Percentiles rank a stretch among this genome's conserved stretches.
Evolutionary conservation across 2,329 filamentous ascomycete genomes (phyloP).

Genomic region (Cordyceps fumosorosea): DNA sequence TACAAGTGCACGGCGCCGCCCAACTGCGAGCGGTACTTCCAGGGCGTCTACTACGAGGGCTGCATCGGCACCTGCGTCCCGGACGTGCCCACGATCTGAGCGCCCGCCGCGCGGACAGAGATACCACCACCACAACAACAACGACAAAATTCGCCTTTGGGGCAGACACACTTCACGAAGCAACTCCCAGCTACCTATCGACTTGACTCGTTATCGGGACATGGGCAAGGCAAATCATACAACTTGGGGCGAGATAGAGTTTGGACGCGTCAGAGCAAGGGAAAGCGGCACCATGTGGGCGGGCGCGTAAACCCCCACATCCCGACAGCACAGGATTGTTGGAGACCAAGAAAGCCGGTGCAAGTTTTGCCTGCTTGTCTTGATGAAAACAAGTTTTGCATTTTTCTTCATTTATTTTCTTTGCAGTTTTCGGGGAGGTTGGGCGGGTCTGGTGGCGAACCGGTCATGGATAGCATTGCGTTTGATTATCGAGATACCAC

Average conservation of each 20-base stretch:
- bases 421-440: not conserved
- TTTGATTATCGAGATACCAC: not conserved
- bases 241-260: not conserved
- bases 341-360: not conserved
- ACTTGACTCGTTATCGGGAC: not conserved
- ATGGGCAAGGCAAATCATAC: not conserved
- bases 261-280: not conserved
- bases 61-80: slow-evolving; percentile 12
- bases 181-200: too few relatives aligned
- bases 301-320: slow-evolving; percentile 1
- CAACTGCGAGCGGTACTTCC: slow-evolving; percentile 8
- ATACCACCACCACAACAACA: not conserved
- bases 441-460: not conserved
- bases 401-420: not conserved
- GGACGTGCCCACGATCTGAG: not conserved
- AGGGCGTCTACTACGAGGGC: slow-evolving; percentile 11
- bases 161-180: not conserved
- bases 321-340: not conserved
- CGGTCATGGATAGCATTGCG: not conserved
- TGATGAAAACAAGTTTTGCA: not conserved
- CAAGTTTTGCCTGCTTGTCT: not conserved
- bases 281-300: not conserved
- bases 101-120: too few relatives aligned
- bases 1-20: slow-evolving; percentile 11
- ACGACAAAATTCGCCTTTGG: not conserved